A percentile compares a stretch with the other conserved stretches of the same genome.
These are phyloP conservation scores for Salvia rosmarinus DNA, from an alignment of 257 asterid genomes.

Conservation along the genomic window DNA sequence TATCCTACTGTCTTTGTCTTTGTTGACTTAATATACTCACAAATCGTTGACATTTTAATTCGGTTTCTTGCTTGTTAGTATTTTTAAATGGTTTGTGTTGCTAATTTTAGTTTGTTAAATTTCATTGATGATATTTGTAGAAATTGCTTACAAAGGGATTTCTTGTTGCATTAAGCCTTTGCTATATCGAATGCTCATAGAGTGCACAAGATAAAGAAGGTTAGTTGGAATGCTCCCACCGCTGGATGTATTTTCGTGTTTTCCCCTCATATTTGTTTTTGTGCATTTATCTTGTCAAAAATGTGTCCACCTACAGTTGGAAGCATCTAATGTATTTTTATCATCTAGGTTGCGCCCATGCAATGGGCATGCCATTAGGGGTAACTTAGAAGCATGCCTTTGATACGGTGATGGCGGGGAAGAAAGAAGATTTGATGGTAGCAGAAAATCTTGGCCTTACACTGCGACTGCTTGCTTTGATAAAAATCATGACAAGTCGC, in stretches of 20 bases:
- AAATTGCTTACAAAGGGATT: constrained; percentile 99
- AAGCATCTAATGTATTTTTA: constrained; percentile 21
- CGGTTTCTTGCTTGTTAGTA: constrained; percentile 15
- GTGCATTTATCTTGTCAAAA: constrained; percentile 14
- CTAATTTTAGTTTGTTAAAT: constrained; percentile 29
- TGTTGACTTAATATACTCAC: not conserved
- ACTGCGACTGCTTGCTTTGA: constrained; percentile 98
- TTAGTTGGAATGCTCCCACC: constrained; percentile 32
- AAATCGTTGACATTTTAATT: not conserved
- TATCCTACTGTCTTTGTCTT: not conserved
- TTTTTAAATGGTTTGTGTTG: not conserved
- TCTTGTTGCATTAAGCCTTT: constrained; percentile 90
- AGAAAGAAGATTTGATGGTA: constrained; percentile 87
- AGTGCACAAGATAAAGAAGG: constrained; percentile 98
- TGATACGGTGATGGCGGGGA: constrained; percentile 95
- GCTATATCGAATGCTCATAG: constrained; percentile 86
- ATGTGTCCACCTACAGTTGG: constrained; percentile 21
- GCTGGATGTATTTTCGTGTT: not conserved
- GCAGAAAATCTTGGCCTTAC: constrained; percentile 91
- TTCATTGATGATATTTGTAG: constrained; percentile 46
- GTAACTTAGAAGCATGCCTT: constrained; percentile 97
- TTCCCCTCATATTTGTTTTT: constrained; percentile 15
- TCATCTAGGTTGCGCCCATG: constrained; percentile 86
- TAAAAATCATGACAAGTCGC: constrained; percentile 97
- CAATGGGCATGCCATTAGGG: constrained; percentile 99